phyloP scores from a whole-genome alignment of 352 stramenopile species.

The Pythium rhizo-oryzae region DNA sequence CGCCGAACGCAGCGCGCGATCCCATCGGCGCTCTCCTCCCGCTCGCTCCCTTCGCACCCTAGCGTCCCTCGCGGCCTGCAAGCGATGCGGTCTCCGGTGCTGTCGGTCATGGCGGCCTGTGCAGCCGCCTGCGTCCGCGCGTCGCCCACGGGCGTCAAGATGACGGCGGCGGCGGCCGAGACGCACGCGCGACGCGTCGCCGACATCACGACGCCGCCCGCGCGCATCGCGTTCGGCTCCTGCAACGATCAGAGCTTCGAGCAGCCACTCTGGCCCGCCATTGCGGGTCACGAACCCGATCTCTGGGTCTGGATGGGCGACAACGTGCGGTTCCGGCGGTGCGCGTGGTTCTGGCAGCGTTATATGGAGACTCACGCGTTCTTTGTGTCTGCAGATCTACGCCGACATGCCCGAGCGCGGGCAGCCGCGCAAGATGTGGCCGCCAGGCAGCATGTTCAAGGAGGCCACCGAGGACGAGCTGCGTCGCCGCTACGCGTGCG shows the following conservation, averaged over 20 bases:
- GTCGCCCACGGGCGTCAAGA: neutral
- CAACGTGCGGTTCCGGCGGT: slow-evolving; percentile 50
- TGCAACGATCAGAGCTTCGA: slow-evolving; percentile 88
- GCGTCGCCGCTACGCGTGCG: slow-evolving; percentile 62
- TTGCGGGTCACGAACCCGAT: slow-evolving; percentile 60
- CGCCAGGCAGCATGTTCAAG: slow-evolving; percentile 62
- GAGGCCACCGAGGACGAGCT: slow-evolving; percentile 56
- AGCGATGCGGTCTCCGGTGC: neutral
- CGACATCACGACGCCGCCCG: slow-evolving; percentile 51
- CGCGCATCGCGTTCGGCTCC: slow-evolving; percentile 76
- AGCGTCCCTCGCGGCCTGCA: too few species aligned
- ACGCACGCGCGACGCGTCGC: slow-evolving; percentile 20
- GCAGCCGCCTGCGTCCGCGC: neutral
- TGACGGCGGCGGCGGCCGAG: neutral
- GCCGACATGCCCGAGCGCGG: slow-evolving; percentile 63
- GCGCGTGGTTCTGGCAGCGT: neutral
- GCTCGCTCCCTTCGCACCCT: neutral
- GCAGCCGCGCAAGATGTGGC: slow-evolving; percentile 42
- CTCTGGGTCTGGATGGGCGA: slow-evolving; percentile 90
- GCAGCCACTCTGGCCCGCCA: slow-evolving; percentile 76
- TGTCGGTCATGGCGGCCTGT: neutral
- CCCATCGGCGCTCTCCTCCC: neutral
- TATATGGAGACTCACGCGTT: neutral
- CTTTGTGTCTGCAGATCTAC: slow-evolving; percentile 54
- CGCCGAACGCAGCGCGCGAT: slow-evolving; percentile 2